A percentile compares a stretch with the other conserved stretches of the same genome.
phyloP scores from a whole-genome alignment of 805 yeast species.

The Spathaspora arborariae region DNA sequence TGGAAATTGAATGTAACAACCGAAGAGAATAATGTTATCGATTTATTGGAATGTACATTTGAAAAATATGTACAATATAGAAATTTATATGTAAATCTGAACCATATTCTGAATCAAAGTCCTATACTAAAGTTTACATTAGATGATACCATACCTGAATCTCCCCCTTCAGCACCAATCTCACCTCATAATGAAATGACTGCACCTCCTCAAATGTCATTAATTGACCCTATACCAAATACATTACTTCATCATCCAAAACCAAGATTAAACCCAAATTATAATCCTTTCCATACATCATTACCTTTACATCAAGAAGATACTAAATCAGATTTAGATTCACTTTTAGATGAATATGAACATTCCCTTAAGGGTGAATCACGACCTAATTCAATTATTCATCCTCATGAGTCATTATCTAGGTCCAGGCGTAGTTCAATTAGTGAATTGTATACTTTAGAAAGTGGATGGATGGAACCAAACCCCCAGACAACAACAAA shows the following conservation, averaged over 20 bases:
- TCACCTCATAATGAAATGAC: slow-evolving; percentile 23
- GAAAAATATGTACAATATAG: slow-evolving; percentile 39
- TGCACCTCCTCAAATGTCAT: not conserved
- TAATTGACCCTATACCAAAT: not conserved
- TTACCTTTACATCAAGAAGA: slow-evolving; percentile 4
- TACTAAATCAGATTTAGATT: slow-evolving; percentile 31
- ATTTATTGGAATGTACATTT: slow-evolving; percentile 34
- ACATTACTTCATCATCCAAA: not conserved
- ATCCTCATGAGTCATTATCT: not conserved
- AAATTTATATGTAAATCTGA: slow-evolving; percentile 25
- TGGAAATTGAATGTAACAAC: slow-evolving; percentile 54
- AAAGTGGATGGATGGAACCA: slow-evolving; percentile 54
- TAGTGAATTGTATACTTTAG: slow-evolving; percentile 41
- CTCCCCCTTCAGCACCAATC: slow-evolving; percentile 42
- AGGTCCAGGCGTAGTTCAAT: slow-evolving; percentile 34
- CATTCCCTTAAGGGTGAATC: slow-evolving; percentile 28
- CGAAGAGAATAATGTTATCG: slow-evolving; percentile 21
- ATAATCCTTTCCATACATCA: not conserved
- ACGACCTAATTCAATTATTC: not conserved
- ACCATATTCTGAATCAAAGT: not conserved
- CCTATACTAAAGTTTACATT: not conserved
- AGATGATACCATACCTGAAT: slow-evolving; percentile 28
- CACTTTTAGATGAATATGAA: slow-evolving; percentile 41
- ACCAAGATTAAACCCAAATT: not conserved
- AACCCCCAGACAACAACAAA: slow-evolving; percentile 3